phyloP scores from a whole-genome alignment of 2,329 filamentous ascomycete species.

The Stemphylium lycopersici region DNA sequence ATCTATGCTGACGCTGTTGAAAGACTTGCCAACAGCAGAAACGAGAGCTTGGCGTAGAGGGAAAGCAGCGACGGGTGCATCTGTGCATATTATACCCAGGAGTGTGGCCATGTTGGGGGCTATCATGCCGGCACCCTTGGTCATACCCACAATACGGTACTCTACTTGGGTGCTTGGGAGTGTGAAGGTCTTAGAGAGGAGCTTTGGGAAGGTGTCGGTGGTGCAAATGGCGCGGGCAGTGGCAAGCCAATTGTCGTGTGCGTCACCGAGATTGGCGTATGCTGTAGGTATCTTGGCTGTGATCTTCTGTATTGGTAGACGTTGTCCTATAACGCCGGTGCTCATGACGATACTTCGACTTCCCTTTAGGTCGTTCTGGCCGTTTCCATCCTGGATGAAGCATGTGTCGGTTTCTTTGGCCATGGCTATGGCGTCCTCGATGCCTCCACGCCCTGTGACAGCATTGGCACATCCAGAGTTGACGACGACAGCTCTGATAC shows the following conservation, averaged over 20 bases:
- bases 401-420: slow-evolving; percentile 75
- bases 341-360: slow-evolving; percentile 91
- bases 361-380: slow-evolving; percentile 52
- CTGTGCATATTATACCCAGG: slow-evolving; percentile 88
- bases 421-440: slow-evolving; percentile 89
- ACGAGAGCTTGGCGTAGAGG: slow-evolving; percentile 74
- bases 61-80: slow-evolving; percentile 75
- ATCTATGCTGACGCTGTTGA: slow-evolving; percentile 97
- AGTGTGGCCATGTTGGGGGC: slow-evolving; percentile 99
- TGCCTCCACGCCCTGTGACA: slow-evolving; percentile 87
- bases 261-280: slow-evolving; percentile 70
- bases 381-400: slow-evolving; percentile 49
- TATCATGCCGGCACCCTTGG: slow-evolving; percentile 98
- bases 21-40: slow-evolving; percentile 79
- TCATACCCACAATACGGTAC: slow-evolving; percentile 91
- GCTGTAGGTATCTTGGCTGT: slow-evolving; percentile 79
- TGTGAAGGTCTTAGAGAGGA: slow-evolving; percentile 81
- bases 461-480: slow-evolving; percentile 98
- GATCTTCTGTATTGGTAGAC: slow-evolving; percentile 91
- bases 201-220: slow-evolving; percentile 97
- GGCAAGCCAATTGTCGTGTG: slow-evolving; percentile 84
- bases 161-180: slow-evolving; percentile 80
- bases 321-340: slow-evolving; percentile 95
- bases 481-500: slow-evolving; percentile 81
- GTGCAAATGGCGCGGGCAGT: slow-evolving; percentile 94